These are phyloP conservation scores for Trypanosoma scelopori DNA, from an alignment of 208 protist genomes.

Conservation along the genomic window DNA sequence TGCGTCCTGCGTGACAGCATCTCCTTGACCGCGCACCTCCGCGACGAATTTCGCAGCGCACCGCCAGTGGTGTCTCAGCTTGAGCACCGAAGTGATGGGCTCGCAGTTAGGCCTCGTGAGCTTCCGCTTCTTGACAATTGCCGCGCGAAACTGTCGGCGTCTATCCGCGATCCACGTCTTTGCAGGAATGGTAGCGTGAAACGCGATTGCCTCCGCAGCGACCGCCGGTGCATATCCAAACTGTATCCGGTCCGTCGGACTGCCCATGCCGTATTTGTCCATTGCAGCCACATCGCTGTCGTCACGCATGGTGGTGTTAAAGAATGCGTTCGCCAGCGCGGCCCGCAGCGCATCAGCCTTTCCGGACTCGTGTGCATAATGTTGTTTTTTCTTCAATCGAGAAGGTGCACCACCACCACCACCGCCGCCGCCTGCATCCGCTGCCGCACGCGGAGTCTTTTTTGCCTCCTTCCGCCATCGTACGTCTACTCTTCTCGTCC, in stretches of 20 bases:
- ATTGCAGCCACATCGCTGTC: constrained; percentile 13
- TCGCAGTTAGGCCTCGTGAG: constrained; percentile 58
- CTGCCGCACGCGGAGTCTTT: too few species aligned
- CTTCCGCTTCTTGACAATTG: constrained; percentile 60
- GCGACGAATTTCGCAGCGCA: constrained; percentile 50
- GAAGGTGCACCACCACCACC: not conserved
- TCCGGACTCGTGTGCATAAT: not conserved
- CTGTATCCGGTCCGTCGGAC: constrained; percentile 80
- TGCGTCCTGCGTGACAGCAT: constrained; percentile 31
- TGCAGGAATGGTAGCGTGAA: constrained; percentile 51
- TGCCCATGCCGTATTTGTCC: constrained; percentile 77
- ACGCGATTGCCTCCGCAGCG: constrained; percentile 74
- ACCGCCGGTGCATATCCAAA: constrained; percentile 81
- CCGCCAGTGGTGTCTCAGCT: constrained; percentile 80
- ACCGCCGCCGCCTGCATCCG: not conserved
- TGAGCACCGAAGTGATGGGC: constrained; percentile 69
- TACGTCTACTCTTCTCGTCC: not conserved
- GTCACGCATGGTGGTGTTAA: constrained; percentile 2
- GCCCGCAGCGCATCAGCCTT: constrained; percentile 35
- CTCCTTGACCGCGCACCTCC: constrained; percentile 33
- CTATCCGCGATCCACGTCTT: constrained; percentile 48
- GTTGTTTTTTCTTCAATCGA: not conserved
- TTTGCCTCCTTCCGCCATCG: not conserved
- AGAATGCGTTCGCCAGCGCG: constrained; percentile 30
- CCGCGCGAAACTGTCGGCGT: constrained; percentile 23